A percentile compares a stretch with the other conserved stretches of the same genome.
These are phyloP conservation scores for Tinospora cordifolia DNA, from an alignment of 164 flowering plant species.

Conservation along the genomic window DNA sequence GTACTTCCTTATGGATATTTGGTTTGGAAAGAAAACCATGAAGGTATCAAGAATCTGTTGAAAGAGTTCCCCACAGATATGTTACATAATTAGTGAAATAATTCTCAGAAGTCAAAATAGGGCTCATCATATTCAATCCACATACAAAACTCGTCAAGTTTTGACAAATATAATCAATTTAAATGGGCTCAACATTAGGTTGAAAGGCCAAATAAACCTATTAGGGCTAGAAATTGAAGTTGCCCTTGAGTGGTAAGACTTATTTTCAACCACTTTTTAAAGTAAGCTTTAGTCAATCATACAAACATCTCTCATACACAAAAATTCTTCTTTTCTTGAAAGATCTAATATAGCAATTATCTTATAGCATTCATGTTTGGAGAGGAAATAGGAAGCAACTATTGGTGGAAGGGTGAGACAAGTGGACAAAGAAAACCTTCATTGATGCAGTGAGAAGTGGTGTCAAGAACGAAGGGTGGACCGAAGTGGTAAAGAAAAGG, in stretches of 20 bases:
- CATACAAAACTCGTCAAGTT: background rate
- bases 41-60: background rate
- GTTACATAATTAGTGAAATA: background rate
- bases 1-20: too few relatives aligned
- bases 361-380: too few relatives aligned
- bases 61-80: background rate
- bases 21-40: background rate
- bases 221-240: background rate
- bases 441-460: too few relatives aligned
- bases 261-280: background rate
- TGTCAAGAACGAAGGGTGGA: too few relatives aligned
- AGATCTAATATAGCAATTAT: too few relatives aligned
- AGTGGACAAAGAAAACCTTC: too few relatives aligned
- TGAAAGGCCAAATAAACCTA: background rate
- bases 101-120: background rate
- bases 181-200: background rate
- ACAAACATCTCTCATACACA: too few relatives aligned
- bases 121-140: background rate
- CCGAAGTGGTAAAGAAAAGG: too few relatives aligned
- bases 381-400: too few relatives aligned
- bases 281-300: too few relatives aligned
- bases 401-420: too few relatives aligned
- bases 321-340: too few relatives aligned
- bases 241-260: background rate
- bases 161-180: background rate